Evolutionary conservation across 495 filamentous ascomycete species (phyloP).

Genomic region (Aspergillus hancockii): DNA sequence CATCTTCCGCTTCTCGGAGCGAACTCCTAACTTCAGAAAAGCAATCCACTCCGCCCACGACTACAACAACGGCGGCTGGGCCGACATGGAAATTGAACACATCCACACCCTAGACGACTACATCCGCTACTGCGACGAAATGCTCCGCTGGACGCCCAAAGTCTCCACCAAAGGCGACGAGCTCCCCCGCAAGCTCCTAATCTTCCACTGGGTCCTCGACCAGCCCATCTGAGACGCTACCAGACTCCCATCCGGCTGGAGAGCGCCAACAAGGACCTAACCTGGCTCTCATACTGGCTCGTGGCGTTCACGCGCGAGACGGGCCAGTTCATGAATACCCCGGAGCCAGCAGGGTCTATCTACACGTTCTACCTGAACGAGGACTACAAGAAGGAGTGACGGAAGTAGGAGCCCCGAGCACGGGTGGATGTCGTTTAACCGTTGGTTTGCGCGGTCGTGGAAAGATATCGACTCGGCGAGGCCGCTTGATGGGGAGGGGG

Average conservation of each 20-base stretch:
- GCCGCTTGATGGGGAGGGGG: not conserved
- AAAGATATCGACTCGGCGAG: constrained; percentile 1
- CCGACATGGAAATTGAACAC: not conserved
- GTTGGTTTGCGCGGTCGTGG: constrained; percentile 8
- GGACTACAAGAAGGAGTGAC: not conserved
- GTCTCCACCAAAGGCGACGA: constrained; percentile 2
- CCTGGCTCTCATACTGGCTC: constrained; percentile 34
- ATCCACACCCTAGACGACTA: not conserved
- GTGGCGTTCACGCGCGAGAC: constrained; percentile 26
- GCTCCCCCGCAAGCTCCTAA: constrained; percentile 1
- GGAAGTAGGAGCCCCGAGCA: not conserved
- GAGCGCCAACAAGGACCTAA: not conserved
- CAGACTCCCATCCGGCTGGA: constrained; percentile 4
- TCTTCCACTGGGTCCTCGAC: constrained; percentile 8
- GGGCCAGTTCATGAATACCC: constrained; percentile 30
- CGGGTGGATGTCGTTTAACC: constrained; percentile 12
- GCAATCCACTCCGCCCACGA: too few species aligned
- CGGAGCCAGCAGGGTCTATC: constrained; percentile 14
- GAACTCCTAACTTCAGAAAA: too few species aligned
- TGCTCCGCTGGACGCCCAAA: not conserved
- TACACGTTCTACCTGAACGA: constrained; percentile 3
- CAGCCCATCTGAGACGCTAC: not conserved
- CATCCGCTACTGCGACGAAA: not conserved
- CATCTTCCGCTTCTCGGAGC: not conserved
- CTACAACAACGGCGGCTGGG: not conserved